phyloP scores from a whole-genome alignment of 495 filamentous ascomycete species.

The Cercophora newfieldiana region DNA sequence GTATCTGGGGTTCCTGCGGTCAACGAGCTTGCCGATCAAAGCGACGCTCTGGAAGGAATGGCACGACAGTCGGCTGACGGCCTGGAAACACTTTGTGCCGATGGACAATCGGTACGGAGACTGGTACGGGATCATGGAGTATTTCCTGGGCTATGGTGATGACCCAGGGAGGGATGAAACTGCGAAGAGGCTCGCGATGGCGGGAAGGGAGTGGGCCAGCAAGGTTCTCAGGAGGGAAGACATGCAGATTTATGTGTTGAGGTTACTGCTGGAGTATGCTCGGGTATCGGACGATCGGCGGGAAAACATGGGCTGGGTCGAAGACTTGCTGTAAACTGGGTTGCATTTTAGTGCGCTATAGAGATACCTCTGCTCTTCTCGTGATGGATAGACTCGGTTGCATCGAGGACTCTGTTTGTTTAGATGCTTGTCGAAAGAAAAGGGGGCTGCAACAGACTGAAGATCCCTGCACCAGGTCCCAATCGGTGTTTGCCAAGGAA shows the following conservation, averaged over 20 bases:
- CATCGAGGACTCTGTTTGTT: neutral
- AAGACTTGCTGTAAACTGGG: conserved; percentile 24
- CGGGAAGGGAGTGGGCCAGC: conserved; percentile 65
- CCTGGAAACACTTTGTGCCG: conserved; percentile 79
- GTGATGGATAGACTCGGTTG: neutral
- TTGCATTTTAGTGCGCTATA: neutral
- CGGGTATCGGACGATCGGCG: conserved; percentile 59
- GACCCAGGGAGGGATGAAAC: conserved; percentile 51
- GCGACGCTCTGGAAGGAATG: conserved; percentile 74
- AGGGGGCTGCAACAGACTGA: neutral
- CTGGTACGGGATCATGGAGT: conserved; percentile 74
- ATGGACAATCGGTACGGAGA: conserved; percentile 82
- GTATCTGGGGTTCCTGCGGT: conserved; percentile 66
- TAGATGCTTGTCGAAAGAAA: neutral
- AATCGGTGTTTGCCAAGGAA: neutral
- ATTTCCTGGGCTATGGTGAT: conserved; percentile 64
- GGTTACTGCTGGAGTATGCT: conserved; percentile 72
- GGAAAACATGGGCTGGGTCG: conserved; percentile 42
- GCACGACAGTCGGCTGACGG: conserved; percentile 68
- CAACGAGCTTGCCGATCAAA: conserved; percentile 66
- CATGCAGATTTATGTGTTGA: conserved; percentile 69
- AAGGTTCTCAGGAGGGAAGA: conserved; percentile 67
- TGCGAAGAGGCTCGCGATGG: conserved; percentile 60
- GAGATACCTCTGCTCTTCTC: neutral
- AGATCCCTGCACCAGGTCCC: neutral